phyloP scores from a whole-genome alignment of 768 basidiomycete genomes.

The Cubamyces lactineus region DNA sequence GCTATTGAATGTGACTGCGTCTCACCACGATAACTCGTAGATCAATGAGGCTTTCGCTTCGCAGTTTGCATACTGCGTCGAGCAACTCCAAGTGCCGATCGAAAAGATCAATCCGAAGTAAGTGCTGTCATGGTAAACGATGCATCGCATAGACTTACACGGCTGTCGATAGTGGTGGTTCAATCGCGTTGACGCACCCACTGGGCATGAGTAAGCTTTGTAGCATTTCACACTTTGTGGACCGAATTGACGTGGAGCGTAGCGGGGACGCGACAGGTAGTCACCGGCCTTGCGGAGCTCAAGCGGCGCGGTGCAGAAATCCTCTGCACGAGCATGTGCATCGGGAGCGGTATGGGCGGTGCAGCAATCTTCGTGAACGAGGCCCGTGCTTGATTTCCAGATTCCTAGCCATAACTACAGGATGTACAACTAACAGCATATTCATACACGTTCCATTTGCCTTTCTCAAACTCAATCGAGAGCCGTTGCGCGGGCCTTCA shows the following conservation, averaged over 20 bases:
- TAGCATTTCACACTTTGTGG: neutral
- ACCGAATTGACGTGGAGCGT: neutral
- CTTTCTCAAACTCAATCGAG: neutral
- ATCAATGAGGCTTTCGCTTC: slow-evolving; percentile 93
- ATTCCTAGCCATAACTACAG: neutral
- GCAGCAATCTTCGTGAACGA: slow-evolving; percentile 83
- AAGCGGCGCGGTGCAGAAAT: slow-evolving; percentile 67
- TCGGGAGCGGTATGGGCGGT: slow-evolving; percentile 90
- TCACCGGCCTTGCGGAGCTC: slow-evolving; percentile 85
- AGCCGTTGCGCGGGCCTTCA: slow-evolving; percentile 34
- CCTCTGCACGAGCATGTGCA: slow-evolving; percentile 81
- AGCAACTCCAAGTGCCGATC: slow-evolving; percentile 74
- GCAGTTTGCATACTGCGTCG: slow-evolving; percentile 91
- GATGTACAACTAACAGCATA: neutral
- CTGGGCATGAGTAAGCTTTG: slow-evolving; percentile 74
- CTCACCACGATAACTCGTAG: slow-evolving; percentile 39
- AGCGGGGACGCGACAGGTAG: slow-evolving; percentile 87
- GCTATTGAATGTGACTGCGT: neutral
- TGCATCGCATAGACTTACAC: neutral
- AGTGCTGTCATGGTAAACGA: slow-evolving; percentile 31
- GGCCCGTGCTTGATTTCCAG: slow-evolving; percentile 15
- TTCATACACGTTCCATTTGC: neutral
- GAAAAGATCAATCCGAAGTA: slow-evolving; percentile 87
- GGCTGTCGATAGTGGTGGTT: slow-evolving; percentile 65
- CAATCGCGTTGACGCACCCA: slow-evolving; percentile 83